Base-by-base conservation (phyloP, 2,329 filamentous ascomycete species). In the Pseudocercospora crystallina region DNA sequence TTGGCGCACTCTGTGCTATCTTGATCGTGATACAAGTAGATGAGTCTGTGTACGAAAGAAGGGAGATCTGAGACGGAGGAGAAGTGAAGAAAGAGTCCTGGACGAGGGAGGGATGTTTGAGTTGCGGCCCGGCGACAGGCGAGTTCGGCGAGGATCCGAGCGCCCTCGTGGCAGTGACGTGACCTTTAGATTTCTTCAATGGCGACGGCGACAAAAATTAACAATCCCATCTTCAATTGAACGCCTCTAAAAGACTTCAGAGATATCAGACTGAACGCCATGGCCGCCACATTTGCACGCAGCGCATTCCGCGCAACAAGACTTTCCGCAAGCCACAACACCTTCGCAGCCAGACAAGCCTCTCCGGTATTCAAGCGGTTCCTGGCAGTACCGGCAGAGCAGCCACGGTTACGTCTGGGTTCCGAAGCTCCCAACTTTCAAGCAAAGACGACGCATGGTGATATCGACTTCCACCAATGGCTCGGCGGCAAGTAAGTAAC, bases 391-490 rank as follows among this genome's bases (percentile, higher is more conserved):
- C 54, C 56, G 26, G 43, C 54, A 32, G 54, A 59, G 34, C 57
- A 59, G 47, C 57, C 57, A 55, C 55, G 57, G 46, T 49, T 77
- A 30, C 69, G 74, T 15, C 64, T 77, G 35, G 75, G 75, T 30
- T 72, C 72, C 5, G 51, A 59, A 82, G 88, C 89, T 61, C 88
- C 88, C 65, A 90, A 91, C 79, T 94, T 94, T 80, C 74, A 87
- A 74, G 88, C 87, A 66, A 84, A 91, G 60, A 91, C 87, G 57
- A 92, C 88, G 53, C 76, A 81, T 62, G 67, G 88, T 64, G 80
- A 84, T 58, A 89, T 92, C 65, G 83, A 89, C 74, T 90, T 92
- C 78, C 87, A 91, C 73, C 80, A 90, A 71, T 91, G 87, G 76
- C 81, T 91, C 59, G 85, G 84, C 66, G 79, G 86, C 77, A 85